A percentile compares a stretch with the other conserved stretches of the same genome.
Evolutionary conservation across 1,139 yeast genomes (phyloP).

Genomic region (Magnusiomyces starmeri): DNA sequence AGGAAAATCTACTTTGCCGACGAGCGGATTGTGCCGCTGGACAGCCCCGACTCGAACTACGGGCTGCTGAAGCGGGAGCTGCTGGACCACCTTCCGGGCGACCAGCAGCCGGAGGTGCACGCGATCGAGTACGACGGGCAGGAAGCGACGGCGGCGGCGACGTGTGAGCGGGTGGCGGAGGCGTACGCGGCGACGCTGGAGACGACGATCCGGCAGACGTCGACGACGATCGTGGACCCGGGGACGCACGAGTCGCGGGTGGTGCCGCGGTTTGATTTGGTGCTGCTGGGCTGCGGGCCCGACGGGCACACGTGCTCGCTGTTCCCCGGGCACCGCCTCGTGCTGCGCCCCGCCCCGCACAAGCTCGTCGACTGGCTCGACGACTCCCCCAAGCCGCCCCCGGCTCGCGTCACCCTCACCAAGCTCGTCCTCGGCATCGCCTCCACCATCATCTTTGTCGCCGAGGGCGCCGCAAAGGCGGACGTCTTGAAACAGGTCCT

Average conservation of each 20-base stretch:
- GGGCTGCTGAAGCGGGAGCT: constrained; percentile 56
- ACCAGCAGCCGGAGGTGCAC: constrained; percentile 13
- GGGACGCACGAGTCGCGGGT: constrained; percentile 8
- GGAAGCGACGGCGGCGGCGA: background rate
- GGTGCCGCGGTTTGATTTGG: constrained; percentile 43
- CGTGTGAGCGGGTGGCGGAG: too few relatives aligned
- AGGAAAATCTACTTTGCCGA: constrained; percentile 56
- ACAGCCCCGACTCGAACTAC: constrained; percentile 60
- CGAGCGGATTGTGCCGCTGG: constrained; percentile 63
- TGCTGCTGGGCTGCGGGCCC: constrained; percentile 70
- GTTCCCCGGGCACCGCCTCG: constrained; percentile 45
- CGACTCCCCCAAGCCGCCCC: constrained; percentile 75
- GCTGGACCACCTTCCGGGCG: constrained; percentile 35
- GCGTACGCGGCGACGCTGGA: background rate
- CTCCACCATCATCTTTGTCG: constrained; percentile 71
- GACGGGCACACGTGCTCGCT: constrained; percentile 78
- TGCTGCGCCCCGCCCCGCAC: constrained; percentile 22
- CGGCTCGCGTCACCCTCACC: constrained; percentile 66
- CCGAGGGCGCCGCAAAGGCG: constrained; percentile 86
- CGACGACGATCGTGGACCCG: constrained; percentile 8
- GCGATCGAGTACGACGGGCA: constrained; percentile 1
- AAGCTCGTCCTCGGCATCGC: constrained; percentile 49
- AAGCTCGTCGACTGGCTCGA: constrained; percentile 38
- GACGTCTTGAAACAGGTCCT: constrained; percentile 64
- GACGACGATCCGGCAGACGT: constrained; percentile 1